Percentiles rank a stretch among this genome's conserved stretches.
These are phyloP conservation scores for Myriosclerotinia duriaeana DNA, from an alignment of 2,329 filamentous ascomycete genomes.

Conservation along the genomic window DNA sequence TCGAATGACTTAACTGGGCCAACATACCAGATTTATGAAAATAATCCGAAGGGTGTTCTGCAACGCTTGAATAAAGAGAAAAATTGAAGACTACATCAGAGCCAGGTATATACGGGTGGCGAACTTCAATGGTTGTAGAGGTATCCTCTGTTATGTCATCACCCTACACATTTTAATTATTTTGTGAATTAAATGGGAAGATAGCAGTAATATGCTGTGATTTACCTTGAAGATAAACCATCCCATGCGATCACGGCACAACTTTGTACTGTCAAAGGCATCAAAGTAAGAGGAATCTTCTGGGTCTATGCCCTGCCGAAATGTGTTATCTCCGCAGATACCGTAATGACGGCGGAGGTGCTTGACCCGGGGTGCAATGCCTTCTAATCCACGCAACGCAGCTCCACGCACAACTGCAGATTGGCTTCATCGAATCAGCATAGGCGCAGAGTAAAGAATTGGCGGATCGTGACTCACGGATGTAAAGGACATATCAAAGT, in stretches of 20 bases:
- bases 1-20: background rate
- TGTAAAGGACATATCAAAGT: conserved; percentile 29
- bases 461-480: conserved; percentile 29
- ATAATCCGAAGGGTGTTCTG: background rate
- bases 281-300: background rate
- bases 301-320: conserved; percentile 25
- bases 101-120: conserved; percentile 5
- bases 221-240: conserved; percentile 30
- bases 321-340: background rate
- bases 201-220: background rate
- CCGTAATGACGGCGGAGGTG: conserved; percentile 27
- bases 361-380: conserved; percentile 25
- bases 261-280: background rate
- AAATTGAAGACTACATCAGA: too few species aligned
- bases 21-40: conserved; percentile 15
- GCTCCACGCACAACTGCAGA: conserved; percentile 31
- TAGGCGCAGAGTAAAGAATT: background rate
- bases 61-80: conserved; percentile 18
- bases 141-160: conserved; percentile 24
- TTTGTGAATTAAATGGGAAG: background rate
- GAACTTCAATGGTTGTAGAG: conserved; percentile 2
- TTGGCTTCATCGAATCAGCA: conserved; percentile 28
- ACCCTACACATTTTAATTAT: conserved; percentile 20
- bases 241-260: conserved; percentile 1
- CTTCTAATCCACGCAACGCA: conserved; percentile 28